These are phyloP conservation scores for Calonectria hongkongensis DNA, from an alignment of 2,329 filamentous ascomycete genomes.

Conservation along the genomic window DNA sequence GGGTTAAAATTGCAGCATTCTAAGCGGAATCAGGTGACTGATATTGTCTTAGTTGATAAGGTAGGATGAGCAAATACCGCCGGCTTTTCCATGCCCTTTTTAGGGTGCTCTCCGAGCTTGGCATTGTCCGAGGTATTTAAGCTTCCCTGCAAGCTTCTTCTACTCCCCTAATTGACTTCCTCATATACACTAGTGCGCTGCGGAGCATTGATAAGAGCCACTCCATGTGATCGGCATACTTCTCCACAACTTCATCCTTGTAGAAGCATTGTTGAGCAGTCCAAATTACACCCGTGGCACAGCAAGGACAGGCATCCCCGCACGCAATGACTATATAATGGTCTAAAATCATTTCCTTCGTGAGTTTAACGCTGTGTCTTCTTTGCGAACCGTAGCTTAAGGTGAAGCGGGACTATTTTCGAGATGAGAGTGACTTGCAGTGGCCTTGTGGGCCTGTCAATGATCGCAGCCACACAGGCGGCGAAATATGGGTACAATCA, in stretches of 20 bases:
- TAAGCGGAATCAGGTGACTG: background rate
- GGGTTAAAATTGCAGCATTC: background rate
- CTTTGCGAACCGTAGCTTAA: background rate
- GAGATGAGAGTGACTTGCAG: background rate
- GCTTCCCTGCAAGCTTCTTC: background rate
- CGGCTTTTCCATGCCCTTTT: conserved; percentile 1
- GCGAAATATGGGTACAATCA: conserved; percentile 26
- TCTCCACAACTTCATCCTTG: background rate
- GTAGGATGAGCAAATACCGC: background rate
- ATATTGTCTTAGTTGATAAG: conserved; percentile 7
- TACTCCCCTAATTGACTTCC: conserved; percentile 21
- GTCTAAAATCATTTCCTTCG: background rate
- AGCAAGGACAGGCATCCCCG: conserved; percentile 16
- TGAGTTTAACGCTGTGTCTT: background rate
- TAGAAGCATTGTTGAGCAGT: background rate
- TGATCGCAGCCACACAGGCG: background rate
- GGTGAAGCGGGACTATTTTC: background rate
- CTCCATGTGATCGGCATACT: background rate
- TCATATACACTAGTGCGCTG: conserved; percentile 21
- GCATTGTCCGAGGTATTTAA: conserved; percentile 13
- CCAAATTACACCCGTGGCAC: conserved; percentile 5
- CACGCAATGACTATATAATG: background rate
- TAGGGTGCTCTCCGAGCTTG: conserved; percentile 8
- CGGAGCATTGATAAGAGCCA: background rate
- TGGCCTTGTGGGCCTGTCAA: conserved; percentile 20